Evolutionary conservation across 352 stramenopile species (phyloP).

Genomic region (Pythium sp.): DNA sequence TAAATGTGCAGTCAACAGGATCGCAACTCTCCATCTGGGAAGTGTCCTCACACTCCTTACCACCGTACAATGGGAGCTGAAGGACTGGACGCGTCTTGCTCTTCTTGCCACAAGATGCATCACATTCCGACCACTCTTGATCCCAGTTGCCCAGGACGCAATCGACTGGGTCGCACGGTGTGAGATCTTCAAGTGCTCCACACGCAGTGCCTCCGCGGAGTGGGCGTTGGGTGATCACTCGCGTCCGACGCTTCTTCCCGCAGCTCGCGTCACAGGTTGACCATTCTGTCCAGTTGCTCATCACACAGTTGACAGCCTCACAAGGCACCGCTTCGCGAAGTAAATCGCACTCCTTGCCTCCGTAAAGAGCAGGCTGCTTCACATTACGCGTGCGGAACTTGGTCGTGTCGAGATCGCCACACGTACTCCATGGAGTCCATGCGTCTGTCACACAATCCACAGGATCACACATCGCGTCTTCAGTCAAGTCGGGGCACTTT

Average conservation of each 20-base stretch:
- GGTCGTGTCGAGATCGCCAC: conserved; percentile 23
- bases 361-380: conserved; percentile 30
- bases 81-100: conserved; percentile 38
- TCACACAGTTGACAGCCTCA: conserved; percentile 43
- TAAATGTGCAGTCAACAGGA: conserved; percentile 44
- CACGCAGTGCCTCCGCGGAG: conserved; percentile 33
- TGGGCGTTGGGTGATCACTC: conserved; percentile 29
- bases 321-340: conserved; percentile 39
- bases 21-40: conserved; percentile 38
- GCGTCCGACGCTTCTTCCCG: conserved; percentile 39
- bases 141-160: conserved; percentile 40
- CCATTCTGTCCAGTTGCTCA: conserved; percentile 43
- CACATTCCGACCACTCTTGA: conserved; percentile 31
- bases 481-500: conserved; percentile 24
- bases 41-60: conserved; percentile 28
- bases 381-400: conserved; percentile 34
- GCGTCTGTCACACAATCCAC: conserved; percentile 40
- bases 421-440: conserved; percentile 36
- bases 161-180: conserved; percentile 38
- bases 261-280: conserved; percentile 34
- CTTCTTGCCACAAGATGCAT: conserved; percentile 26
- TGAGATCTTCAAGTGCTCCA: conserved; percentile 31
- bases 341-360: conserved; percentile 27
- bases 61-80: conserved; percentile 34
- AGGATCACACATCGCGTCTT: conserved; percentile 35